These are phyloP conservation scores for Vairimorpha necatrix DNA, from an alignment of 371 early-diverging fungal genomes.

Conservation along the genomic window DNA sequence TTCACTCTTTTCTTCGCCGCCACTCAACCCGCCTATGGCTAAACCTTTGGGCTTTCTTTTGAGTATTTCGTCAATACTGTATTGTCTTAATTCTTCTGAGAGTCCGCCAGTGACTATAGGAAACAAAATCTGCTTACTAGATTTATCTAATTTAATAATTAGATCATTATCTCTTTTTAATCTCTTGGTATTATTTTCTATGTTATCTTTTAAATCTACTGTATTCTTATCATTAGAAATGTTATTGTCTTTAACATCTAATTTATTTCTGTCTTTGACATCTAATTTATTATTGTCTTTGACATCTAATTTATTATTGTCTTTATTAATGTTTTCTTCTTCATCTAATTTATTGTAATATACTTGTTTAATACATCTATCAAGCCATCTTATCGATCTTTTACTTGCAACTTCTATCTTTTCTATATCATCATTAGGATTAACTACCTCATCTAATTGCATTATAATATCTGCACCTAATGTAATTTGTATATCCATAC, in stretches of 20 bases:
- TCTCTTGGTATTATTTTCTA: background rate
- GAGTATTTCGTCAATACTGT: slow-evolving; percentile 76
- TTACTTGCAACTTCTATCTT: slow-evolving; percentile 83
- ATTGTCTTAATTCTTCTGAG: slow-evolving; percentile 70
- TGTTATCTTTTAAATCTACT: too few relatives aligned
- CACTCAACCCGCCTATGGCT: slow-evolving; percentile 85
- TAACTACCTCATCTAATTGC: slow-evolving; percentile 90
- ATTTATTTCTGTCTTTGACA: slow-evolving; percentile 70
- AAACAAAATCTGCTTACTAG: slow-evolving; percentile 74
- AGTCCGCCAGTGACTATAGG: slow-evolving; percentile 90
- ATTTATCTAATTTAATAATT: slow-evolving; percentile 28
- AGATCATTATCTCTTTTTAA: background rate
- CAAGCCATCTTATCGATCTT: slow-evolving; percentile 84
- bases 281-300: too few relatives aligned
- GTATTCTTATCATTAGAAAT: too few relatives aligned
- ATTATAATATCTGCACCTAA: slow-evolving; percentile 91
- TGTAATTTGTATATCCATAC: slow-evolving; percentile 80
- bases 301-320: slow-evolving; percentile 11
- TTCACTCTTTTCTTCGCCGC: slow-evolving; percentile 82
- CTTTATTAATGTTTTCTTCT: background rate
- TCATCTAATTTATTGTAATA: too few relatives aligned
- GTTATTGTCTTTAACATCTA: slow-evolving; percentile 52
- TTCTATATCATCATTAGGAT: slow-evolving; percentile 73
- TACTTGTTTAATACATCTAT: slow-evolving; percentile 71
- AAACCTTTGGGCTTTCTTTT: slow-evolving; percentile 79